phyloP scores from a whole-genome alignment of 2,329 filamentous ascomycete species.

The Aspergillus uvarum region DNA sequence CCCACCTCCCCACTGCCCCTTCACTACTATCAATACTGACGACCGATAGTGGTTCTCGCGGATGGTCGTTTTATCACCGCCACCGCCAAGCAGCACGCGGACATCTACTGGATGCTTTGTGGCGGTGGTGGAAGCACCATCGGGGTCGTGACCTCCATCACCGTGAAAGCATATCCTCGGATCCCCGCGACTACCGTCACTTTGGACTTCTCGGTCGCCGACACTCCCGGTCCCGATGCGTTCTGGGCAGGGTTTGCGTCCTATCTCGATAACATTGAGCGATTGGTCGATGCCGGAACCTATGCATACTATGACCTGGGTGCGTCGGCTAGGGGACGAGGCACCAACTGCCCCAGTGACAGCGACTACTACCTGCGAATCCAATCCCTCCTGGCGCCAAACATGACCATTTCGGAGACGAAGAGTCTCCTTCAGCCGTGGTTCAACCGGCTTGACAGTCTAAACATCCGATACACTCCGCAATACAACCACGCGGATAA shows the following conservation, averaged over 20 bases:
- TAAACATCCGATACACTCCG: constrained; percentile 21
- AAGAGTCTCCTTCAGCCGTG: constrained; percentile 20
- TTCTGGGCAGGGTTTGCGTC: constrained; percentile 21
- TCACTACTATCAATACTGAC: background rate
- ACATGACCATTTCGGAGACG: constrained; percentile 23
- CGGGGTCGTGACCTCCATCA: constrained; percentile 46
- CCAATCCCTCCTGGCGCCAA: constrained; percentile 24
- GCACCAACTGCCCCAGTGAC: constrained; percentile 18
- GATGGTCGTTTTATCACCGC: constrained; percentile 24
- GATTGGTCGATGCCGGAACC: constrained; percentile 23
- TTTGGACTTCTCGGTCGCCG: constrained; percentile 23
- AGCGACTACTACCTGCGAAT: constrained; percentile 29
- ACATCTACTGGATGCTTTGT: constrained; percentile 54
- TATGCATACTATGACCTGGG: constrained; percentile 27
- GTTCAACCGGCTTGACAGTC: constrained; percentile 20
- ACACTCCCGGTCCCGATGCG: constrained; percentile 16
- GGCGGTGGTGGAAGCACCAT: constrained; percentile 57
- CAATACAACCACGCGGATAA: constrained; percentile 24
- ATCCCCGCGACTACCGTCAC: constrained; percentile 23
- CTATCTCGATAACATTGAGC: constrained; percentile 22
- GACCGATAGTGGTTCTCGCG: constrained; percentile 14
- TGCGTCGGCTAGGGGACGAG: constrained; percentile 12
- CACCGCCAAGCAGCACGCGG: constrained; percentile 25
- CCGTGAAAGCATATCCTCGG: constrained; percentile 19
- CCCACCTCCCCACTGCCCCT: background rate